Evolutionary conservation across 805 yeast species (phyloP), one percentile per base, ranked within the genome.

Genomic region (Huiozyma sinensis): DNA sequence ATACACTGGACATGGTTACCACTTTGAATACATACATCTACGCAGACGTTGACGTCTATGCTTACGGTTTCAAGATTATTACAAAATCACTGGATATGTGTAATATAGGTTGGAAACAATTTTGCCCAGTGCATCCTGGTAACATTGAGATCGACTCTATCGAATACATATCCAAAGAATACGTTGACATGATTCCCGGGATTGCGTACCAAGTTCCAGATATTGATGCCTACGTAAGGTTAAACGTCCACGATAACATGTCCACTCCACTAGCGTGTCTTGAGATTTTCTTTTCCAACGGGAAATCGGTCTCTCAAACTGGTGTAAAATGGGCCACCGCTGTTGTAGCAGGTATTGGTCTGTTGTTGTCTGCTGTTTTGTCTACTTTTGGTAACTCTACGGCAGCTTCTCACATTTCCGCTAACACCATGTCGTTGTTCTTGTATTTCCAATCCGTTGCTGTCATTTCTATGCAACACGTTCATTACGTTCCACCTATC

Each of bases 291-390:
- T 79, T 86, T 58, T 58, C 81, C 17, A 87, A 87, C 58, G 87
- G 89, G 39, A 84, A 80, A 55, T 79, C 95, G 3, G 90, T 87
- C 13, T 68, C 84, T 40, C 95, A 86, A 58, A 71, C 76, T 1
- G 86, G 84, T 52, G 90, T 82, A 46, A 84, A 84, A 64, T 89
- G 97, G 97, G 95, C 87, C 38, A 86, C 95, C 28, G 97, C 96
- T 1, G 81, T 82, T 29, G 71, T 89, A 56, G 88, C 95, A 1
- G 96, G 96, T 51, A 64, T 84, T 34, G 96, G 96, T 13, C 64
- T 89, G 46, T 65, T 88, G 39, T 72, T 80, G 11, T 84, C 94
- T n/a, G 90, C 94, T 7, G 51, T 84, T 10, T 70, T 87, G 50
- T 81, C 95, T 5, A 76, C 92, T 6, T 81, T 83, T 60, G 96